Conservation (phyloP, 805 yeast genomes). For the Schizosaccharomyces octosporus region DNA sequence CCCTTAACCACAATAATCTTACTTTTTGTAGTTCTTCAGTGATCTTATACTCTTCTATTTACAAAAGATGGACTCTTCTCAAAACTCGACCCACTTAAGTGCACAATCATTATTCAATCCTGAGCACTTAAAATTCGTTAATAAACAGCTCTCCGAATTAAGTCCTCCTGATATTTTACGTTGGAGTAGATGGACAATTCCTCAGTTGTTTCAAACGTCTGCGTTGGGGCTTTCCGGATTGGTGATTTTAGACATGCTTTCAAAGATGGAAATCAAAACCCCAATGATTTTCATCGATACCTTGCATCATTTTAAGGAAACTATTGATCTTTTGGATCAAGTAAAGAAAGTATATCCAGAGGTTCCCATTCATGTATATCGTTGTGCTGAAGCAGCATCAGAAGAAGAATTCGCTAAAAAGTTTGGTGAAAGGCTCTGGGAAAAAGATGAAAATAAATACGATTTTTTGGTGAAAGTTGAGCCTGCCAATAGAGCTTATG, state of each 20-base stretch:
- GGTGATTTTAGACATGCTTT: constrained; percentile 62
- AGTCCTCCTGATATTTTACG: constrained; percentile 47
- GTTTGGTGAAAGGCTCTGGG: constrained; percentile 69
- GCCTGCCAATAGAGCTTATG: constrained; percentile 69
- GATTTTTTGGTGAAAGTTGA: constrained; percentile 81
- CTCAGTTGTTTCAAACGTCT: constrained; percentile 66
- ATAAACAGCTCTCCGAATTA: constrained; percentile 28
- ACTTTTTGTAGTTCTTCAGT: not conserved
- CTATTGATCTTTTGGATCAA: constrained; percentile 41
- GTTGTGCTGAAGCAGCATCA: constrained; percentile 31
- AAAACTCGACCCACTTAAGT: not conserved
- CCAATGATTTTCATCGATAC: constrained; percentile 78
- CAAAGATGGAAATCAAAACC: constrained; percentile 28
- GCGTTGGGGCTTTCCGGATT: constrained; percentile 88
- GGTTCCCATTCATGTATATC: constrained; percentile 34
- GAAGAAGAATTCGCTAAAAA: constrained; percentile 38
- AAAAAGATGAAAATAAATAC: constrained; percentile 50
- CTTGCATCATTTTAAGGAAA: constrained; percentile 84
- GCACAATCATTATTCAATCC: constrained; percentile 15
- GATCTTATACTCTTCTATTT: not conserved
- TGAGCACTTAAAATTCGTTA: constrained; percentile 40
- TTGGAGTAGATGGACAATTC: constrained; percentile 72
- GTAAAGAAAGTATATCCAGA: constrained; percentile 32
- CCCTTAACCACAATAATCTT: too few relatives aligned
- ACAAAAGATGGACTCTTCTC: not conserved